Evolutionary conservation across 495 filamentous ascomycete species (phyloP).

Genomic region (Extremus antarcticus): DNA sequence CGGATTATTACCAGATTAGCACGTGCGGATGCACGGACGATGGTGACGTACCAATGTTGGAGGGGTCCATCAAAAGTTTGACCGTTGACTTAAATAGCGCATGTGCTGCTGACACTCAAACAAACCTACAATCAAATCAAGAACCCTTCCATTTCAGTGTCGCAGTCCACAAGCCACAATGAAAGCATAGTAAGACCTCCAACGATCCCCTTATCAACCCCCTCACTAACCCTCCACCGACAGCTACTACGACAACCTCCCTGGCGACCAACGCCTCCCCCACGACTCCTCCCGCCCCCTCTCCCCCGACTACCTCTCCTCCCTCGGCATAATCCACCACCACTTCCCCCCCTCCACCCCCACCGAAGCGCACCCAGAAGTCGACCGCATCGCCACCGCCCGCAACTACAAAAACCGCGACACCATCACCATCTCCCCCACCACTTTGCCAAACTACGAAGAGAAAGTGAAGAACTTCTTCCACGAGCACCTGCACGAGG

Average conservation of each 20-base stretch:
- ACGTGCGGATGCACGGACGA: too few species aligned
- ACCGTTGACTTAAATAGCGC: too few species aligned
- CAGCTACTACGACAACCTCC: slow-evolving; percentile 19
- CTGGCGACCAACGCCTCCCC: slow-evolving; percentile 87
- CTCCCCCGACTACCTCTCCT: slow-evolving; percentile 44
- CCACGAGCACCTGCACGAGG: slow-evolving; percentile 90
- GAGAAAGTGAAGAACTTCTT: slow-evolving; percentile 89
- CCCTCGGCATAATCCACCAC: slow-evolving; percentile 70
- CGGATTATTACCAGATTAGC: too few species aligned
- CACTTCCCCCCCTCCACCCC: slow-evolving; percentile 52
- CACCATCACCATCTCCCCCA: slow-evolving; percentile 78
- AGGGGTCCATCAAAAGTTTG: too few species aligned
- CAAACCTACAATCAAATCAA: too few species aligned
- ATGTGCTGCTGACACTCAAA: too few species aligned
- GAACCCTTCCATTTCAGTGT: too few species aligned
- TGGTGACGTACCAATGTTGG: too few species aligned
- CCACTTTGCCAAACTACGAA: slow-evolving; percentile 76
- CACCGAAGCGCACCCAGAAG: not conserved
- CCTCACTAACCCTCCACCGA: not conserved
- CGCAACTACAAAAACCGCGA: slow-evolving; percentile 93
- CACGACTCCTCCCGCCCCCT: slow-evolving; percentile 73
- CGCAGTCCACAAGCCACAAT: too few species aligned
- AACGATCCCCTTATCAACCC: too few species aligned
- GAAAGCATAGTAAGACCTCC: slow-evolving; percentile 17
- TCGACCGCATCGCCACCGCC: slow-evolving; percentile 47